Evolutionary conservation across 129 eudicot genomes (phyloP).

Genomic region (Smallanthus sonchifolius): DNA sequence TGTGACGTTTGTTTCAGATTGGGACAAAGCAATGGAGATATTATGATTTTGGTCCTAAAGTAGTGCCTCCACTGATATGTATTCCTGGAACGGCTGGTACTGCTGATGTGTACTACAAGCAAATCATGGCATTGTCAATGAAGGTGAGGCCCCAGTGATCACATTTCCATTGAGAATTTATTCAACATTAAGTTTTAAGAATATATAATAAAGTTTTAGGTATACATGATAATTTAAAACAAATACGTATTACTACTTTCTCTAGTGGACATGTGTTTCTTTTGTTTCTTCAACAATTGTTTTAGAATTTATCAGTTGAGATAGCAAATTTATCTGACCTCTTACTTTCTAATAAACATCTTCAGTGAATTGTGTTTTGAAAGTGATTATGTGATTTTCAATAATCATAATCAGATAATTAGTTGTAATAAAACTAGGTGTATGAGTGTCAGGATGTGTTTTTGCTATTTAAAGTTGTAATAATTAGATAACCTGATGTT

Average conservation of each 20-base stretch:
- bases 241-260: background rate
- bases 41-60: constrained; percentile 94
- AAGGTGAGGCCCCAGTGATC: constrained; percentile 43
- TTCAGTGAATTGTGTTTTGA: background rate
- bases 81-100: constrained; percentile 91
- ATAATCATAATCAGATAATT: background rate
- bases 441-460: background rate
- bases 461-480: background rate
- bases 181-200: background rate
- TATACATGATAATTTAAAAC: constrained; percentile 9
- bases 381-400: background rate
- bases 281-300: constrained; percentile 3
- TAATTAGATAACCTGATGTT: background rate
- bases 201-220: background rate
- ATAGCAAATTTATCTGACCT: background rate
- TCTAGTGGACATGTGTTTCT: background rate
- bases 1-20: constrained; percentile 39
- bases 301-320: background rate
- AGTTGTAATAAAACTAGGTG: background rate
- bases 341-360: background rate
- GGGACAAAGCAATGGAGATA: constrained; percentile 96
- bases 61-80: constrained; percentile 89
- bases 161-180: background rate
- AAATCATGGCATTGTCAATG: constrained; percentile 85
- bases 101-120: constrained; percentile 98